Evolutionary conservation across 352 stramenopile species (phyloP).

Genomic region (Phytophthora melonis): DNA sequence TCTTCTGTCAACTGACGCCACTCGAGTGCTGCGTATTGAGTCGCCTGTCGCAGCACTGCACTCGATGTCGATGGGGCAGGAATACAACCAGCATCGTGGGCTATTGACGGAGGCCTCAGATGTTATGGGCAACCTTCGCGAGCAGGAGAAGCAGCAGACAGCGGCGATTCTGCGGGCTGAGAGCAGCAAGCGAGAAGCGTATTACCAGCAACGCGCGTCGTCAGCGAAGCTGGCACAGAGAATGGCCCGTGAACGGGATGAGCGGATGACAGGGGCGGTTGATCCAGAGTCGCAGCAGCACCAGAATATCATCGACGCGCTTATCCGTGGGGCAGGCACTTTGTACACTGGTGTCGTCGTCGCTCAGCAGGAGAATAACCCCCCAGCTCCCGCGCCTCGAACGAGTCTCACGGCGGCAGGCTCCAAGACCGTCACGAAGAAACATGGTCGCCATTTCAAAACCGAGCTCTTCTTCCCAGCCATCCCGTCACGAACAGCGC

Average conservation of each 20-base stretch:
- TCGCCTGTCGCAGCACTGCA: conserved; percentile 31
- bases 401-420: conserved; percentile 6
- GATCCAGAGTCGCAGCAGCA: conserved; percentile 11
- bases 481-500: conserved; percentile 18
- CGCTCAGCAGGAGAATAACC: conserved; percentile 16
- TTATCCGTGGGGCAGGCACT: conserved; percentile 31
- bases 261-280: conserved; percentile 19
- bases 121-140: conserved; percentile 39
- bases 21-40: conserved; percentile 62
- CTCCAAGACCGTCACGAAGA: conserved; percentile 37
- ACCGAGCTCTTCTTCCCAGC: conserved; percentile 47
- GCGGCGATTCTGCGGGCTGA: conserved; percentile 34
- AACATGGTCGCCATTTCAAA: conserved; percentile 43
- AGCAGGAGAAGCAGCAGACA: conserved; percentile 43
- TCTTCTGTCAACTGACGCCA: conserved; percentile 60
- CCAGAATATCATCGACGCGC: conserved; percentile 43
- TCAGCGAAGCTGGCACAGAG: conserved; percentile 10
- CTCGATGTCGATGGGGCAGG: conserved; percentile 18
- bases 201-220: conserved; percentile 17
- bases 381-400: conserved; percentile 3
- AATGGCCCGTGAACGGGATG: conserved; percentile 10
- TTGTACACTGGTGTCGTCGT: conserved; percentile 46
- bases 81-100: conserved; percentile 23
- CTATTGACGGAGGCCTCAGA: conserved; percentile 25
- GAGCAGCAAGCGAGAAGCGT: conserved; percentile 31